Conservation (phyloP, 2,329 filamentous ascomycete genomes). For the Massarina eburnea region DNA sequence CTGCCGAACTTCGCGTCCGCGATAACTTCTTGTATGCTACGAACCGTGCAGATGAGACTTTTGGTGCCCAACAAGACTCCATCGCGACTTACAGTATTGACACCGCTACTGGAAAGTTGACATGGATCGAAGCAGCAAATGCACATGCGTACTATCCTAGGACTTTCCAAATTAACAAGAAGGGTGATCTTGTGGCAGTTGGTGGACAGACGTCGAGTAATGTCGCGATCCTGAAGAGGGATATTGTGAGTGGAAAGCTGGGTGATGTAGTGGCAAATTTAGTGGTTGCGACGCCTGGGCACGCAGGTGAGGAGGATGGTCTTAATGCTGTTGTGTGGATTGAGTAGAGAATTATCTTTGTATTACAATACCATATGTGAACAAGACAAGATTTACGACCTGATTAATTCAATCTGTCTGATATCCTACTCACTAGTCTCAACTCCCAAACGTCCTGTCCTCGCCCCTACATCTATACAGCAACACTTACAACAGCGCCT, state of each 20-base stretch:
- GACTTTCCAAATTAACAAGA: slow-evolving; percentile 24
- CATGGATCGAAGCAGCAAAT: slow-evolving; percentile 22
- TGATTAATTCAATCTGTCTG: background rate
- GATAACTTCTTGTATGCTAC: slow-evolving; percentile 28
- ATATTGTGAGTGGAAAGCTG: slow-evolving; percentile 17
- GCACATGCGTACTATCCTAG: slow-evolving; percentile 27
- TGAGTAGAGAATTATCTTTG: slow-evolving; percentile 5
- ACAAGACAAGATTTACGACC: background rate
- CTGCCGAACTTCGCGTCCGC: slow-evolving; percentile 23
- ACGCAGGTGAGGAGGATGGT: slow-evolving; percentile 20
- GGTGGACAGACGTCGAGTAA: slow-evolving; percentile 21
- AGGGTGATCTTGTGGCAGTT: slow-evolving; percentile 17
- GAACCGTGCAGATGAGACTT: slow-evolving; percentile 27
- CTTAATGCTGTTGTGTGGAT: slow-evolving; percentile 20
- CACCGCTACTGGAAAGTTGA: slow-evolving; percentile 15
- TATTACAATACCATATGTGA: background rate
- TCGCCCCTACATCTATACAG: background rate
- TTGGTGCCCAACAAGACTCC: slow-evolving; percentile 24
- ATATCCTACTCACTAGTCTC: background rate
- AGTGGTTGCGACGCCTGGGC: slow-evolving; percentile 13
- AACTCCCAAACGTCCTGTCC: background rate
- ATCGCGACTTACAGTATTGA: slow-evolving; percentile 23
- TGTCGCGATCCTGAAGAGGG: slow-evolving; percentile 19
- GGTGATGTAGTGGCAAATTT: slow-evolving; percentile 19
- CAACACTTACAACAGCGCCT: background rate